Base-by-base conservation (phyloP, 495 filamentous ascomycete species). In the Lophiostoma macrostomum region DNA sequence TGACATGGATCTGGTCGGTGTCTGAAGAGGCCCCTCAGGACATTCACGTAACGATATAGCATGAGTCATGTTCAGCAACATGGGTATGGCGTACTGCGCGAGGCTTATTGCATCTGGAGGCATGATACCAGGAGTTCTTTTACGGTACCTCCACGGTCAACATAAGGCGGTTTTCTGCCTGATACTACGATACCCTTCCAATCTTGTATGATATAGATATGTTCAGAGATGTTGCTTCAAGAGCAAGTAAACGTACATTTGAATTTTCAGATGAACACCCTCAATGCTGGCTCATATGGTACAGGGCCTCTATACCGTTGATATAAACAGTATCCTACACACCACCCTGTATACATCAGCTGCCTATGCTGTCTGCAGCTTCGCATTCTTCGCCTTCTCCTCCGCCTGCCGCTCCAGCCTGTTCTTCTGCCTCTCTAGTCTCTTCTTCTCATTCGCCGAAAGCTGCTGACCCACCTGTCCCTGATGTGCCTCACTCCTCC, bases 321-420 rank as follows among this genome's bases (percentile, higher is more conserved):
- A 10, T 43, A 13, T 19, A 20, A n/a, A n/a, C n/a, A n/a, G 12
- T 43, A 48, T 24, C 3, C 6, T 48, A 45, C 25, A 45, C 40
- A 28, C 29, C 29, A 50, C 10, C 16, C 10, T 18, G n/a, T 37
- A 13, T 22, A 31, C 35, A 18, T 10, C 32, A 19, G 10, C 19
- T 23, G 18, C 45, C 50, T 18, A 54, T 35, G 47, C 34, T 2
- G 36, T 62, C 41, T 51, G 45, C 47, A 29, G 27, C 43, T 43
- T 37, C 41, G 53, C 56, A 42, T 55, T 46, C 31, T 56, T 49
- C 30, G 43, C 16, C 53, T 47, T 52, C 50, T 53, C 34, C 13
- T 59, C 56, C 32, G 52, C 58, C 23, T 58, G 30, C 57, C 53
- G 63, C 29, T 68, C 67, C 23, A 32, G 38, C 30, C 47, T 58